Conservation (phyloP, 352 stramenopile species). For the Plasmopara muralis region DNA sequence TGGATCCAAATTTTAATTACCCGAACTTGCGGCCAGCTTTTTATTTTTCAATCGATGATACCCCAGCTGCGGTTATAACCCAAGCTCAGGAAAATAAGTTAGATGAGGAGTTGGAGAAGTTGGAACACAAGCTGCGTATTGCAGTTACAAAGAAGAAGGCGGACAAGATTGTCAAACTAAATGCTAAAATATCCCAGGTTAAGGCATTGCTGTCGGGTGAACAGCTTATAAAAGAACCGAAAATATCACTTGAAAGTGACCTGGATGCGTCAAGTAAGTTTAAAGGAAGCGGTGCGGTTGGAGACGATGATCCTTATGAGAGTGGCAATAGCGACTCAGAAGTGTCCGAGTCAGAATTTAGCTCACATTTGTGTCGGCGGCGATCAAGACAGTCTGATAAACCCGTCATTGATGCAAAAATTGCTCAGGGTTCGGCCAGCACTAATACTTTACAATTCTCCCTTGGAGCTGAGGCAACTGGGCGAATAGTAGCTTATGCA, state of each 20-base stretch:
- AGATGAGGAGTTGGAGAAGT: conserved; percentile 85
- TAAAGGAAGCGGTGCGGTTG: conserved; percentile 23
- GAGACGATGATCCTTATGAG: conserved; percentile 53
- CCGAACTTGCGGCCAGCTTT: conserved; percentile 66
- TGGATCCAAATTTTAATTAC: conserved; percentile 67
- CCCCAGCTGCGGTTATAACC: conserved; percentile 75
- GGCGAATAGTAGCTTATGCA: conserved; percentile 69
- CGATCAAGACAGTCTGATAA: conserved; percentile 27
- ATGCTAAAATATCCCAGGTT: conserved; percentile 74
- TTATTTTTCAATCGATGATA: conserved; percentile 78
- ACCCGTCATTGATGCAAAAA: conserved; percentile 20
- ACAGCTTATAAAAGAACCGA: conserved; percentile 45
- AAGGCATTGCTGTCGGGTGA: conserved; percentile 76
- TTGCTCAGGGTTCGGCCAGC: conserved; percentile 26
- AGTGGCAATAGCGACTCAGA: conserved; percentile 83
- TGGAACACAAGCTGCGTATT: conserved; percentile 87
- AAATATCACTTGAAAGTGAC: conserved; percentile 31
- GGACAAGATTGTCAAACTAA: conserved; percentile 83
- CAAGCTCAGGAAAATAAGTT: conserved; percentile 88
- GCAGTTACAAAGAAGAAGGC: conserved; percentile 86
- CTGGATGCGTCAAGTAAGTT: conserved; percentile 23
- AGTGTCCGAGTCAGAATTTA: conserved; percentile 64
- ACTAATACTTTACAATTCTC: conserved; percentile 77
- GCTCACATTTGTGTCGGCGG: conserved; percentile 21
- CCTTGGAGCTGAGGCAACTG: conserved; percentile 75